Evolutionary conservation across 257 asterid genomes (phyloP), one percentile per base, ranked within the genome.

Genomic region (Voacanga thouarsii): DNA sequence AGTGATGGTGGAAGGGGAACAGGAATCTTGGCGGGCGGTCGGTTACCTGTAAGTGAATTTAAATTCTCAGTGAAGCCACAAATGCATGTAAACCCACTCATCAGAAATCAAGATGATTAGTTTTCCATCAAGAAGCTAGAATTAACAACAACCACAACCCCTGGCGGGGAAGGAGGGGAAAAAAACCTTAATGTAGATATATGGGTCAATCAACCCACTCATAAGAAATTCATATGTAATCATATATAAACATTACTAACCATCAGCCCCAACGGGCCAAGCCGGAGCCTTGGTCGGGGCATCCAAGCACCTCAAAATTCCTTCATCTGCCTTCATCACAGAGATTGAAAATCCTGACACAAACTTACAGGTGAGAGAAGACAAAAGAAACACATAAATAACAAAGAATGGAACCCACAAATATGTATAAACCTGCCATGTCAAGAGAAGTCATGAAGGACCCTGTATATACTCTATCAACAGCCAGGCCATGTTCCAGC

Each of bases 371-470:
- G 79, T 82, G 28, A 82, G 80, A 73, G 80, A 74, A 43, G 19
- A 60, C 68, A 76, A 11, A 10, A 39, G 7, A 21, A 41, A 51
- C 33, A 21, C 33, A 37, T 43, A 61, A 26, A 51, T n/a, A 28
- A 44, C 7, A 23, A 72, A 68, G 43, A 55, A 24, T 16, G 57
- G 45, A 56, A 50, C 10, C 66, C 64, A 59, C 26, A 47, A 44
- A 60, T 49, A 80, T 37, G 26, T 47, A 65, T 83, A 50, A 78
- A 91, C 99, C 97, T 77, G 98, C 98, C 99, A 96, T 96, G 85
- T 96, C 99, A 60, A 96, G 90, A 71, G 99, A 96, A 50, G 99
- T 93, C 99, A 96, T 90, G 85, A 96, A 93, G 79, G 99, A 96
- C 75, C 99, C 99, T 41, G 98, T 92, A 82, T 96, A 93, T 55